phyloP scores from a whole-genome alignment of 805 yeast genomes.

The Wickerhamiella australiensis region DNA sequence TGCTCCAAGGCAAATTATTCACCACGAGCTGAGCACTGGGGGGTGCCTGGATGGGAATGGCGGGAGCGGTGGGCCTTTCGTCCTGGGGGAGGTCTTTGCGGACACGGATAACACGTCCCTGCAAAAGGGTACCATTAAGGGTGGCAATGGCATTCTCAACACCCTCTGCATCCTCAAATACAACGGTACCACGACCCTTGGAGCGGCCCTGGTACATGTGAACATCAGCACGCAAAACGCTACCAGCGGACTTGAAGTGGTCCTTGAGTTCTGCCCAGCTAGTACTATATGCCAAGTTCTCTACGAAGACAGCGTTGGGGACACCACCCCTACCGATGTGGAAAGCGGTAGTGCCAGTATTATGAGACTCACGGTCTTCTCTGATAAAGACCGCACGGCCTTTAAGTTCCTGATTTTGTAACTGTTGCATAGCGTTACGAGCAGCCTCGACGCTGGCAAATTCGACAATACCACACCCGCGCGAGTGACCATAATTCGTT shows the following conservation, averaged over 20 bases:
- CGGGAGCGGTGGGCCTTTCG: constrained; percentile 17
- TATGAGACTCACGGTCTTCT: constrained; percentile 46
- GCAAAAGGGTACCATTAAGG: constrained; percentile 56
- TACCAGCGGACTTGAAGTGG: constrained; percentile 64
- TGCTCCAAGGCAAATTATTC: constrained; percentile 75
- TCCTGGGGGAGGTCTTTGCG: constrained; percentile 49
- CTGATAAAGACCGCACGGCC: constrained; percentile 82
- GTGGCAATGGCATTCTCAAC: constrained; percentile 59
- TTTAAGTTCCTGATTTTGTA: constrained; percentile 48
- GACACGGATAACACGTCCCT: constrained; percentile 70
- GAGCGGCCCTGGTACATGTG: constrained; percentile 62
- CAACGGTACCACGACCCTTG: constrained; percentile 76
- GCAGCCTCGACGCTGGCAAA: constrained; percentile 56
- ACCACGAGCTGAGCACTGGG: constrained; percentile 54
- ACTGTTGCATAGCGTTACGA: constrained; percentile 53
- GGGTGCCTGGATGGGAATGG: constrained; percentile 40
- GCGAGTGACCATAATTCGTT: constrained; percentile 61
- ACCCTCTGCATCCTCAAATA: constrained; percentile 50
- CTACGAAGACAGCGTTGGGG: constrained; percentile 43
- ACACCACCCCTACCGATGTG: constrained; percentile 4
- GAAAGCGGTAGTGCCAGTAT: constrained; percentile 13
- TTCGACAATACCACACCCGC: constrained; percentile 56
- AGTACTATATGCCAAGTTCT: constrained; percentile 70
- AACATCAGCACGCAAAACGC: constrained; percentile 72
- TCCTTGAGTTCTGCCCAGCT: constrained; percentile 82